Evolutionary conservation across 768 basidiomycete species (phyloP).

Genomic region (Podaxis rugospora): DNA sequence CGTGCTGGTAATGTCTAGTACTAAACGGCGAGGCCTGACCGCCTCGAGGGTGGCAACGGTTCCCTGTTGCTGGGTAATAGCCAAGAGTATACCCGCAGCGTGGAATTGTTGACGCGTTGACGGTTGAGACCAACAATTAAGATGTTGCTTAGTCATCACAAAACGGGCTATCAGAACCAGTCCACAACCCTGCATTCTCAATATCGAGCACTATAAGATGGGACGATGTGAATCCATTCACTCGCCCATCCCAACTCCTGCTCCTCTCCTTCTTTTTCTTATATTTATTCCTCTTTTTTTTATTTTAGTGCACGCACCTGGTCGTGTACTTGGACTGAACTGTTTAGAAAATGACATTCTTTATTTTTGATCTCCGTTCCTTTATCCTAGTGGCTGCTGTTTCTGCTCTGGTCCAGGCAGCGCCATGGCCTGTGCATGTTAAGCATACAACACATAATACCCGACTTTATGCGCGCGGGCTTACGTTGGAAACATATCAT

Average conservation of each 20-base stretch:
- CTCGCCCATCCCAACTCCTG: not conserved
- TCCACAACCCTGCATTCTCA: not conserved
- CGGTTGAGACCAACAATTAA: too few species aligned
- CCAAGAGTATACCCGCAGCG: not conserved
- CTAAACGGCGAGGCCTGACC: too few species aligned
- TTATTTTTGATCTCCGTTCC: not conserved
- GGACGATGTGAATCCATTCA: not conserved
- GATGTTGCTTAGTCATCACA: not conserved
- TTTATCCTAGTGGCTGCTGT: not conserved
- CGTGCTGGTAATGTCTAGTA: too few species aligned
- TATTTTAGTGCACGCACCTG: not conserved
- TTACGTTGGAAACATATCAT: slow-evolving; percentile 16
- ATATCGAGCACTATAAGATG: not conserved
- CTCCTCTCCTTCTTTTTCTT: not conserved
- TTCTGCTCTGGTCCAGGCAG: slow-evolving; percentile 9
- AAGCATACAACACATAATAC: slow-evolving; percentile 16
- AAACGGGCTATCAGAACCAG: not conserved
- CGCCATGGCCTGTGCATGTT: slow-evolving; percentile 12
- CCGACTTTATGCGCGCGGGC: slow-evolving; percentile 9
- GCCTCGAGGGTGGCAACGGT: too few species aligned
- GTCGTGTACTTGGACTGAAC: not conserved
- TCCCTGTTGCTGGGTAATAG: too few species aligned
- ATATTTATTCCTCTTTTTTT: not conserved
- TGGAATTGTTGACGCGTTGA: too few species aligned
- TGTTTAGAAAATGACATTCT: not conserved